These are phyloP conservation scores for Cymbopogon citratus DNA, from an alignment of 176 grass and related monocot species.

Conservation along the genomic window DNA sequence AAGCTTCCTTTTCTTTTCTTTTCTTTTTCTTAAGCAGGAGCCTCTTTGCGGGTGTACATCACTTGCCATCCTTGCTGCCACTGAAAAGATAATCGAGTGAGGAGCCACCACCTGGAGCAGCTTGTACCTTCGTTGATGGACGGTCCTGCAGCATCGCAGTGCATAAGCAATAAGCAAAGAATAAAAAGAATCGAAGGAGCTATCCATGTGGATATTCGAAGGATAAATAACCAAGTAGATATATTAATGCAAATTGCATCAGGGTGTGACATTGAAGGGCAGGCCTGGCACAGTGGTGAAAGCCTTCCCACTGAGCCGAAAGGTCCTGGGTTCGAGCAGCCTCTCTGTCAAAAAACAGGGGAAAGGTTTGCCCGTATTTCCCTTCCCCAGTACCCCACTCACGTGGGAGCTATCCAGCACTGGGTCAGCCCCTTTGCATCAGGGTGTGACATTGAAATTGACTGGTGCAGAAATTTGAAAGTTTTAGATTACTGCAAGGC, in stretches of 20 bases:
- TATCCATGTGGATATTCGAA: background rate
- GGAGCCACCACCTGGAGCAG: conserved; percentile 52
- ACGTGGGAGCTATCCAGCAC: too few relatives aligned
- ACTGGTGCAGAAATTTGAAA: background rate
- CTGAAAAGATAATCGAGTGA: conserved; percentile 57
- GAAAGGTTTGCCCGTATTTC: too few relatives aligned
- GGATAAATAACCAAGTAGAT: background rate
- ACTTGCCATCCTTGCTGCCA: conserved; percentile 46
- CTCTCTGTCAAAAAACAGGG: too few relatives aligned
- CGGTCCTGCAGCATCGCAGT: conserved; percentile 30
- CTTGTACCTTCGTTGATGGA: conserved; percentile 65
- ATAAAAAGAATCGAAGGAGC: background rate
- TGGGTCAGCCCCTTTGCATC: too few relatives aligned
- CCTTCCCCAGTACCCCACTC: too few relatives aligned
- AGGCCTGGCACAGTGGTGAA: too few relatives aligned
- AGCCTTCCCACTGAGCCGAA: too few relatives aligned
- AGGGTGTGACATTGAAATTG: background rate
- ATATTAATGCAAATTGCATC: background rate
- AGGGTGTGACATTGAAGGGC: background rate
- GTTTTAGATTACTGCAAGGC: too few relatives aligned
- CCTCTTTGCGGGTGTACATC: conserved; percentile 19
- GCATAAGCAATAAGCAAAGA: background rate
- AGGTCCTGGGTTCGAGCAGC: too few relatives aligned
- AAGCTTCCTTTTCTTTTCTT: background rate
- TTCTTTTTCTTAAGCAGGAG: conserved; percentile 5